phyloP scores from a whole-genome alignment of 2,329 filamentous ascomycete species.

The Diaporthe vaccinii region DNA sequence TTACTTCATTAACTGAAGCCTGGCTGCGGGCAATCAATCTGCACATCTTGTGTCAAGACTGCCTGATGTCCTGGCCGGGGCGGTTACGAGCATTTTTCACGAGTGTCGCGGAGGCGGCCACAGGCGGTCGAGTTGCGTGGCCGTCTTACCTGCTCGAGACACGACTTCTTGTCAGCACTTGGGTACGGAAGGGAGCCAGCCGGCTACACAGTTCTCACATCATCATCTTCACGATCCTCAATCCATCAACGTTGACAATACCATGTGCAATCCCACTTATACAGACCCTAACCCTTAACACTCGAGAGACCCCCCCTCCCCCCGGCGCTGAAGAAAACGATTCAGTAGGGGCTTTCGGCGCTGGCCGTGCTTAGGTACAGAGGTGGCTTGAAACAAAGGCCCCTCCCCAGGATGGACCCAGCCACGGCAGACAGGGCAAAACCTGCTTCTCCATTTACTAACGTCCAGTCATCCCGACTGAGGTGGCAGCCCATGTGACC shows the following conservation, averaged over 20 bases:
- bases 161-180: not conserved
- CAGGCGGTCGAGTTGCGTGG: not conserved
- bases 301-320: not conserved
- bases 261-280: not conserved
- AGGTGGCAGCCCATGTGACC: slow-evolving; percentile 34
- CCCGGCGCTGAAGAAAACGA: not conserved
- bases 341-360: slow-evolving; percentile 4
- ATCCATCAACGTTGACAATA: not conserved
- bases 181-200: not conserved
- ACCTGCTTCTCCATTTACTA: slow-evolving; percentile 33
- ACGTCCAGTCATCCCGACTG: slow-evolving; percentile 36
- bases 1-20: not conserved
- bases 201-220: slow-evolving; percentile 3
- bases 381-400: slow-evolving; percentile 34
- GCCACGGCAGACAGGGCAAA: slow-evolving; percentile 32
- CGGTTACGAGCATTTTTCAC: slow-evolving; percentile 21
- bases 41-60: slow-evolving; percentile 8
- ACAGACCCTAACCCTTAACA: slow-evolving; percentile 32
- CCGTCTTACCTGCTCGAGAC: not conserved
- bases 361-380: slow-evolving; percentile 5
- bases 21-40: not conserved
- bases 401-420: slow-evolving; percentile 20
- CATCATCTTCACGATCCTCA: not conserved
- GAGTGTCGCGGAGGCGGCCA: slow-evolving; percentile 21
- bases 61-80: slow-evolving; percentile 16